Base-by-base conservation (phyloP, 495 filamentous ascomycete species). In the Penicillium daleae region DNA sequence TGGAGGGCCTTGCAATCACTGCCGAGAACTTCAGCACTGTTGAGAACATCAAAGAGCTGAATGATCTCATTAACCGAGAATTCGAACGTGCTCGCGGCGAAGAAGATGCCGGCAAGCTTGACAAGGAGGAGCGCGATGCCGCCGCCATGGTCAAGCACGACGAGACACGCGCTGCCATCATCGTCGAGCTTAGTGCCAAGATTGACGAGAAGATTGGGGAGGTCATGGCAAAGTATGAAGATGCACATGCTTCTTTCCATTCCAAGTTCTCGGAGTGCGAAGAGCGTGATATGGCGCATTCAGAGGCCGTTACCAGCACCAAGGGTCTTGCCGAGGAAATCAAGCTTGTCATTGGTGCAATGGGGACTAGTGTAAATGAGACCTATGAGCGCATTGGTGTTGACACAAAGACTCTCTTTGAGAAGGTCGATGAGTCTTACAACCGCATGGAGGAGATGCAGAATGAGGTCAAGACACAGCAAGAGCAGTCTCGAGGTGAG, bases 241-340 rank as follows among this genome's bases (percentile, higher is more conserved):
- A 95, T 50, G 86, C 89, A 49, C 90, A 93, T 68, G 69, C 83
- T 15, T 80, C 84, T 6, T 82, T 89, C 29, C 89, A 93, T 39
- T 86, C 88, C 42, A 90, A 89, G 59, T 84, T 87, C 15, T 86
- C 84, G 24, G 84, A 87, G 57, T 82, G 85, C 44, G 90, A 90
- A 57, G 85, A 85, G 51, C 86, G 87, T 55, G 85, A 90, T 55
- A 66, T 80, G 19, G 82, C 88, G 53, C 84, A 91, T 66, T 85
- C 91, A 50, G 87, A 89, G 58, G 83, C 90, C 10, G 71, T 94
- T 26, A 81, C 87, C 5, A 84, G 82, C 57, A 92, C 89, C 40
- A 96, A 90, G 73, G 80, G 85, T 3, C 85, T 94, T 35, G 87
- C 91, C 0, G 93, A 97, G 63, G 93, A 97, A 60, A 87, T 97